Conservation (phyloP, 1,139 yeast genomes). For the Lodderomyces metapsilosis region DNA sequence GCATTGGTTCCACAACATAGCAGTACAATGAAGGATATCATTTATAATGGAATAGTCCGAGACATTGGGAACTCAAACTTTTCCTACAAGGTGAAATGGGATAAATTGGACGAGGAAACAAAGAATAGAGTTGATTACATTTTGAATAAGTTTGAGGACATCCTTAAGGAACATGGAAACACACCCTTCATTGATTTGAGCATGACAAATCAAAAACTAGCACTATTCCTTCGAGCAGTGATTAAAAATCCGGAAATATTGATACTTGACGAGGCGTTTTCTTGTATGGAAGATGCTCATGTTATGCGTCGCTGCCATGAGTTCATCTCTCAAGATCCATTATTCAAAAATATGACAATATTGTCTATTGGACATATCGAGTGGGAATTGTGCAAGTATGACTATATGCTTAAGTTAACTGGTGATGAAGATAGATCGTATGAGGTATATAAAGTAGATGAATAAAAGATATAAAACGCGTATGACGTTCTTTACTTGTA, state of each 20-base stretch:
- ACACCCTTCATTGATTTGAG: constrained; percentile 51
- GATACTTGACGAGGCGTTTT: constrained; percentile 88
- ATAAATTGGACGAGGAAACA: constrained; percentile 9
- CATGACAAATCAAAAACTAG: constrained; percentile 76
- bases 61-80: constrained; percentile 59
- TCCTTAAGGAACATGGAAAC: constrained; percentile 31
- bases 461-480: background rate
- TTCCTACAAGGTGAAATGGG: constrained; percentile 21
- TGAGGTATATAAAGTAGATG: constrained; percentile 16
- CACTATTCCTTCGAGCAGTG: constrained; percentile 71
- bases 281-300: constrained; percentile 74
- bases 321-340: constrained; percentile 41
- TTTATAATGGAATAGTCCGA: constrained; percentile 67
- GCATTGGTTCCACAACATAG: constrained; percentile 64
- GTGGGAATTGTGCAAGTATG: constrained; percentile 41
- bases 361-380: constrained; percentile 77
- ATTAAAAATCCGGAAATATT: constrained; percentile 74
- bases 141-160: constrained; percentile 25
- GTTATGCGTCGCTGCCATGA: constrained; percentile 65
- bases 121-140: constrained; percentile 16
- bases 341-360: constrained; percentile 60
- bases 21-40: constrained; percentile 53
- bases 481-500: background rate
- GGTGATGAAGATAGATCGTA: constrained; percentile 34
- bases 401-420: constrained; percentile 31